These are phyloP conservation scores for Edaphochlamys debaryana DNA, from an alignment of 139 green algal species.

Conservation along the genomic window DNA sequence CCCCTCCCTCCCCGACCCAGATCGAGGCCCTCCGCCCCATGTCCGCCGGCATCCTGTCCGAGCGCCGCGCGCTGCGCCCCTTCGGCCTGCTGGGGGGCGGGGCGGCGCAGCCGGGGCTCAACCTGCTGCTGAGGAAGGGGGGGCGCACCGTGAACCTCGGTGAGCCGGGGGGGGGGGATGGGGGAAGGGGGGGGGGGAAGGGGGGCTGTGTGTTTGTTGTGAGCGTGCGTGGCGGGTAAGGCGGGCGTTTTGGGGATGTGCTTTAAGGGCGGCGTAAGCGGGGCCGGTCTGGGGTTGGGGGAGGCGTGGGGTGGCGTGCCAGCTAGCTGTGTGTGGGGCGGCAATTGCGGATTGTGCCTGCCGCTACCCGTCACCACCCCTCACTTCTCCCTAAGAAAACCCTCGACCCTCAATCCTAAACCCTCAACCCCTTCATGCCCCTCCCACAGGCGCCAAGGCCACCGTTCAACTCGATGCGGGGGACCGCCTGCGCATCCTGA, in stretches of 20 bases:
- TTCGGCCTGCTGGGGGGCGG: slow-evolving; percentile 87
- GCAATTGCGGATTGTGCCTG: too few species aligned
- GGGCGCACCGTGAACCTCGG: slow-evolving; percentile 78
- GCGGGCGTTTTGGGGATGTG: neutral
- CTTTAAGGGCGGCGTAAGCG: neutral
- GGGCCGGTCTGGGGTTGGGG: neutral
- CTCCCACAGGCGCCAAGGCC: slow-evolving; percentile 76
- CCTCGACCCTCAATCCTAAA: neutral
- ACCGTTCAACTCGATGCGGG: slow-evolving; percentile 72
- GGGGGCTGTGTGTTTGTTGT: neutral
- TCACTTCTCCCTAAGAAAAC: neutral
- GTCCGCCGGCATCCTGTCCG: slow-evolving; percentile 87
- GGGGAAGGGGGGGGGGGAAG: neutral
- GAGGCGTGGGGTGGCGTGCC: too few species aligned
- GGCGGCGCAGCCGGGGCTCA: slow-evolving; percentile 71
- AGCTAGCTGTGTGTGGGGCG: too few species aligned
- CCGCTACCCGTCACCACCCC: too few species aligned
- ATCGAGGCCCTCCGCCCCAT: slow-evolving; percentile 91
- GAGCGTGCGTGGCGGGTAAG: neutral
- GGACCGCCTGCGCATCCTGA: slow-evolving; percentile 74
- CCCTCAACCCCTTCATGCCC: neutral
- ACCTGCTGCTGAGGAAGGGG: slow-evolving; percentile 73
- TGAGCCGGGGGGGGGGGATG: slow-evolving; percentile 3
- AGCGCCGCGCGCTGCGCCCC: slow-evolving; percentile 80
- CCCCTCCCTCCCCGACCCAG: slow-evolving; percentile 41